Evolutionary conservation across 2,329 filamentous ascomycete species (phyloP).

Genomic region (Hypoxylon sp.): DNA sequence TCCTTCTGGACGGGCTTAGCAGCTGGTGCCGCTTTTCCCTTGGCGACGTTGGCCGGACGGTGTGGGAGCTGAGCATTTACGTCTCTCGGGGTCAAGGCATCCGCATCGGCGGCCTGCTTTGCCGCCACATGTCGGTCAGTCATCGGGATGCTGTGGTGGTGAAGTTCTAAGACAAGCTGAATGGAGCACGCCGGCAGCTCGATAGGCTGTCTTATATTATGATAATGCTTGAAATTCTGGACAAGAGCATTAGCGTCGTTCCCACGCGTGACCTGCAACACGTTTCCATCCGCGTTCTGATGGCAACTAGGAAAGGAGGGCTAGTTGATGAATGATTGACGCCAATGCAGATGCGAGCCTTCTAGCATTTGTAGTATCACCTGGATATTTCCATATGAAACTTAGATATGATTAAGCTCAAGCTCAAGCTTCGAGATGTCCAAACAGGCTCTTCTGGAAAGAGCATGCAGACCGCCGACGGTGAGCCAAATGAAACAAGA

Average conservation of each 20-base stretch:
- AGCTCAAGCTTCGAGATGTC: slow-evolving; percentile 1
- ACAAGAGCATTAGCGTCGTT: slow-evolving; percentile 30
- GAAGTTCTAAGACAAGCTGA: slow-evolving; percentile 32
- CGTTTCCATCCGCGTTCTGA: not conserved
- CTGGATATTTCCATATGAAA: not conserved
- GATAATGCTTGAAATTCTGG: slow-evolving; percentile 27
- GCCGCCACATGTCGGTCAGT: slow-evolving; percentile 63
- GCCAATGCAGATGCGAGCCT: not conserved
- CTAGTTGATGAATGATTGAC: slow-evolving; percentile 1
- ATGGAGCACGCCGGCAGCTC: slow-evolving; percentile 24
- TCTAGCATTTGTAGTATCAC: not conserved
- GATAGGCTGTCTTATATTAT: slow-evolving; percentile 32
- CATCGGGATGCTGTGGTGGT: slow-evolving; percentile 55
- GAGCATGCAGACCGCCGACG: not conserved
- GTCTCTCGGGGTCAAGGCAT: slow-evolving; percentile 76
- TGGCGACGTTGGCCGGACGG: slow-evolving; percentile 57
- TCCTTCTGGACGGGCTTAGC: slow-evolving; percentile 62
- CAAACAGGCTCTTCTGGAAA: slow-evolving; percentile 11
- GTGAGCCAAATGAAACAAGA: slow-evolving; percentile 15
- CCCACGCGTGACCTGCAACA: not conserved
- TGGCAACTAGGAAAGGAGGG: not conserved
- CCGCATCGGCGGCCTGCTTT: slow-evolving; percentile 69
- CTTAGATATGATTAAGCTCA: slow-evolving; percentile 12
- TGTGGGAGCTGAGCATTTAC: slow-evolving; percentile 70
- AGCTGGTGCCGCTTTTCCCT: slow-evolving; percentile 64